Base-by-base conservation (phyloP, 208 protist genomes). In the Crithidia bombi region DNA sequence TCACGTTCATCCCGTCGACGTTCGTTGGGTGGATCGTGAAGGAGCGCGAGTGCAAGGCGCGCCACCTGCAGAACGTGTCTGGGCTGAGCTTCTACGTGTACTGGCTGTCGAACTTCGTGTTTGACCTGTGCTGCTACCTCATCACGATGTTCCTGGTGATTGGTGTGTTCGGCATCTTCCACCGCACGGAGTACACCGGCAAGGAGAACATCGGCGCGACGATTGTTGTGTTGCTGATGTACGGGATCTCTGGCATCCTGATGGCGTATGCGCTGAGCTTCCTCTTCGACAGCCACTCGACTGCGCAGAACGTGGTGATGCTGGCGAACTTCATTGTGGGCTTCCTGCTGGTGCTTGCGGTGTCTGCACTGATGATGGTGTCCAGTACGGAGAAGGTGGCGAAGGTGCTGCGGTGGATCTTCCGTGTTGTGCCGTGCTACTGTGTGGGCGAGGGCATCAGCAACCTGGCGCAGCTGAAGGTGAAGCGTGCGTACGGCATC, bases 81-180 rank as follows among this genome's bases (percentile, higher is more conserved):
- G 90, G 85, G 15, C 63, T 92, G 35, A 69, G 67, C 59, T 81
- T 83, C 63, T 69, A 62, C 70, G 46, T 89, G 4, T 95, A 95
- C 77, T 92, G 85, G 87, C 9, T 90, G 14, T 68, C 87, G 9
- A 95, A 92, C 73, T 93, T 89, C 65, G n/a, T 93, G 21, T 93
- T 91, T 54, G 90, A 95, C 65, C 28, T 92, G 17, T 57, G 52
- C 44, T 85, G 80, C 57, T 89, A 88, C 63, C 26, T 86, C 46
- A 78, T 93, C 62, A 89, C 80, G 25, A 83, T 85, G 68, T 56
- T 83, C 49, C 74, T 89, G 21, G 76, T 83, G 26, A 81, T 92
- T 39, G 72, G 86, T 50, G 73, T 92, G 5, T 82, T 92, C 17
- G 46, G 74, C 25, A 79, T 78, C 43, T 95, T 95, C 78, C 49